A percentile compares a stretch with the other conserved stretches of the same genome.
These are phyloP conservation scores for Kregervanrija delftensis DNA, from an alignment of 805 yeast species.

Conservation along the genomic window DNA sequence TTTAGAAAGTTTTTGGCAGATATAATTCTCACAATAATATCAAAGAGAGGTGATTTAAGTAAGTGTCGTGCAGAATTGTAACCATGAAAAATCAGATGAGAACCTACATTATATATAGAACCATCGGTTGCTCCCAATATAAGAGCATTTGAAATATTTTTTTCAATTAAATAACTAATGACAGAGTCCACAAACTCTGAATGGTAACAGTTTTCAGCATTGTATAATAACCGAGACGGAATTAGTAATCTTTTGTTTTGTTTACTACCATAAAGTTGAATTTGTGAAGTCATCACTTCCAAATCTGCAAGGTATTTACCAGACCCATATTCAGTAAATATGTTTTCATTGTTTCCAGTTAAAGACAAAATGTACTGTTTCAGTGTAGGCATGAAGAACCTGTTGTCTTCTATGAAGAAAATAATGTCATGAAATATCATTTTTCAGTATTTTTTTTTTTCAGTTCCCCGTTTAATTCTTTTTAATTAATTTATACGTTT, in stretches of 20 bases:
- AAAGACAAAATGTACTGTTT: background rate
- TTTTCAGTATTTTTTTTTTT: no score
- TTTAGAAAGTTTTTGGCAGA: slow-evolving; percentile 35
- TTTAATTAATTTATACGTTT: no score
- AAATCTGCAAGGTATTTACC: slow-evolving; percentile 2
- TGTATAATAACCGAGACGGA: slow-evolving; percentile 7
- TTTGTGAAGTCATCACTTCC: background rate
- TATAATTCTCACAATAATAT: slow-evolving; percentile 29
- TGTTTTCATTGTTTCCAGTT: background rate
- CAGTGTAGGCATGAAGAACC: no score
- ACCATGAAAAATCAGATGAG: slow-evolving; percentile 8
- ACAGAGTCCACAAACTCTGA: slow-evolving; percentile 36
- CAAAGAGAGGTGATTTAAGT: slow-evolving; percentile 41
- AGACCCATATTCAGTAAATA: slow-evolving; percentile 5
- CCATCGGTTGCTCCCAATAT: slow-evolving; percentile 37
- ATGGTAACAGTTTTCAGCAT: slow-evolving; percentile 14
- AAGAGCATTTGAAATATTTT: slow-evolving; percentile 31
- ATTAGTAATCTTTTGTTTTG: background rate
- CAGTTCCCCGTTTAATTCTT: no score
- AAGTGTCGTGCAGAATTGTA: slow-evolving; percentile 31
- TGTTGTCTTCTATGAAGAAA: no score
- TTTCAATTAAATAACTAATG: slow-evolving; percentile 25
- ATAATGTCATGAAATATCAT: no score
- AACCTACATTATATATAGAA: slow-evolving; percentile 16
- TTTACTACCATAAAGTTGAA: background rate